Evolutionary conservation across 495 filamentous ascomycete genomes (phyloP), one percentile per base, ranked within the genome.

Genomic region (Penicillium crystallinum): DNA sequence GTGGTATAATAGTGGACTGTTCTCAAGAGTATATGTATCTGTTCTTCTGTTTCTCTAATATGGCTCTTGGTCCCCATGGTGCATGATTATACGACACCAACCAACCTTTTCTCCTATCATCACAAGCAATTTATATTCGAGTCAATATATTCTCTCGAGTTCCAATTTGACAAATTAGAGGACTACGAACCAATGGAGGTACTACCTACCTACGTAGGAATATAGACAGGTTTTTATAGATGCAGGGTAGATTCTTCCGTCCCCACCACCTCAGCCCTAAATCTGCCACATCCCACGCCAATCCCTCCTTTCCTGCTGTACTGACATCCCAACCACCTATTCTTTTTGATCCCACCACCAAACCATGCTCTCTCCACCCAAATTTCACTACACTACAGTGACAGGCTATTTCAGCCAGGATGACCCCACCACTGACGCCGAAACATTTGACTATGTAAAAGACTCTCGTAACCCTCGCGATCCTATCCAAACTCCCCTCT

Each of bases 381-480:
- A 52, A 53, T 50, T 48, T 1, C 65, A 66, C 54, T 68, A 69
- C 46, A 57, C 62, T 50, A 82, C 80, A 8, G 79, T 89, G 3
- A 65, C 77, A 2, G 87, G 86, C 1, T 87, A 82, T 60, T 92
- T 91, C 63, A 69, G 79, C 3, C 88, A 91, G 65, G 87, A 90
- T 66, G 78, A 89, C 18, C 74, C 76, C 0, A 58, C 64, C 29
- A 91, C 88, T 0, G 74, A 89, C 60, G 71, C 82, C 5, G 66
- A 63, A 10, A 80, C 69, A 2, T 91, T 90, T 64, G 82, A 89
- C 69, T 91, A 85, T 65, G 84, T 87, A 70, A 66, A 66, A 48
- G 4, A 42, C 34, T 30, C 30, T n/a, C 14, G 38, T 15, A 50
- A 8, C 30, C 17, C n/a, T 19, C 6, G 0, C 4, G 18, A 43